A percentile compares a stretch with the other conserved stretches of the same genome.
These are phyloP conservation scores for Mycena venus DNA, from an alignment of 768 basidiomycete genomes.

Conservation along the genomic window DNA sequence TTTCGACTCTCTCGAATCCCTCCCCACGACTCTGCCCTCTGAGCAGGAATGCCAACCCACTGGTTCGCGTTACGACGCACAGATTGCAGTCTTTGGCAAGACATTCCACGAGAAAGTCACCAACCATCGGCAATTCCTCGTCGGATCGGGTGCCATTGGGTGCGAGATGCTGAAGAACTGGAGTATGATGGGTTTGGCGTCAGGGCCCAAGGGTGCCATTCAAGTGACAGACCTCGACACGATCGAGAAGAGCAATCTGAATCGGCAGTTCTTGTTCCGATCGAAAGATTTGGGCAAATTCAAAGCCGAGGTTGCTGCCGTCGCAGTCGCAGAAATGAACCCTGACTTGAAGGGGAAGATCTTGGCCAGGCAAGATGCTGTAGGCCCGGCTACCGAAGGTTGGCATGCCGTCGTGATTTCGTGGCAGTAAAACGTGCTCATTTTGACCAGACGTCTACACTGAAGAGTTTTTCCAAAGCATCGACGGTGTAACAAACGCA, in stretches of 20 bases:
- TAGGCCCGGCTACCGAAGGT: conserved; percentile 95
- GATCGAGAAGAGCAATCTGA: conserved; percentile 99
- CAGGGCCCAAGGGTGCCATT: conserved; percentile 83
- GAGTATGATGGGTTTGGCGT: conserved; percentile 97
- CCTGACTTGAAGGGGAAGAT: conserved; percentile 90
- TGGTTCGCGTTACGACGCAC: conserved; percentile 91
- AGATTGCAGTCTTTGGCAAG: conserved; percentile 96
- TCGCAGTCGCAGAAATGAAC: conserved; percentile 96
- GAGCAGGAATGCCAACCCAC: conserved; percentile 88
- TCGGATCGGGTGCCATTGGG: conserved; percentile 98
- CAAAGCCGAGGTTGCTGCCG: conserved; percentile 94
- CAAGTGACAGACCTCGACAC: conserved; percentile 98
- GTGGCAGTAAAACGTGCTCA: conserved; percentile 55
- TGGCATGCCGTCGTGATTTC: conserved; percentile 56
- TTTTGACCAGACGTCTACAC: conserved; percentile 80
- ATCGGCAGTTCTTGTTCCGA: conserved; percentile 98
- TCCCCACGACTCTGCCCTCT: conserved; percentile 80
- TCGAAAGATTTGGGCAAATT: conserved; percentile 96
- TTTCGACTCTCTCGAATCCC: conserved; percentile 96
- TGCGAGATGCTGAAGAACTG: conserved; percentile 99
- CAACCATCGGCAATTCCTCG: conserved; percentile 93
- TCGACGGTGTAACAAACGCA: conserved; percentile 98
- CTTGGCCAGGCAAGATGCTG: conserved; percentile 89
- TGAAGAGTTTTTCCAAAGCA: conserved; percentile 86
- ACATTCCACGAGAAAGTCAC: conserved; percentile 92